phyloP scores from a whole-genome alignment of 306 rosid genomes.

The Sindora glabra region DNA sequence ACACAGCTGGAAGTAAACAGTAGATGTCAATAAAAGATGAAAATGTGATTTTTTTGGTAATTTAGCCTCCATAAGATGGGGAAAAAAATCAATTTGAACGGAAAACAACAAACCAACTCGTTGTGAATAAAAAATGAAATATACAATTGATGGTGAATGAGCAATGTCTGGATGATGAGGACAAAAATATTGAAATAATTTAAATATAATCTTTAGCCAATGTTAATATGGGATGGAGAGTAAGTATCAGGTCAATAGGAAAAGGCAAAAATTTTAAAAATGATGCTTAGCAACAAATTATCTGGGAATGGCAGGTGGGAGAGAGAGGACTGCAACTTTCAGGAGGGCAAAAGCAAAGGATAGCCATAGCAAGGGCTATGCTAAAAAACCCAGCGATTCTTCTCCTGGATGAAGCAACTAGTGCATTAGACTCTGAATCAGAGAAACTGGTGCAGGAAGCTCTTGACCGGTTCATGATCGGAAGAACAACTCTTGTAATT shows the following conservation, averaged over 20 bases:
- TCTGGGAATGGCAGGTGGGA: slow-evolving; percentile 70
- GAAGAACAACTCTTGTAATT: slow-evolving; percentile 82
- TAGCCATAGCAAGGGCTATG: slow-evolving; percentile 99
- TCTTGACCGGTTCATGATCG: slow-evolving; percentile 96
- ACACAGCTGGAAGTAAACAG: not conserved
- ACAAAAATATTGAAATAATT: not conserved
- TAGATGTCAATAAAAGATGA: not conserved
- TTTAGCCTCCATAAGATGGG: not conserved
- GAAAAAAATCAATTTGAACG: too few relatives aligned
- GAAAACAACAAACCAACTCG: too few relatives aligned
- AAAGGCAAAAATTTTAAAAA: too few relatives aligned
- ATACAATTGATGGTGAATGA: not conserved
- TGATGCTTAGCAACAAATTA: too few relatives aligned
- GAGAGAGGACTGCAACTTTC: slow-evolving; percentile 97
- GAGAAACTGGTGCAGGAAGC: slow-evolving; percentile 98
- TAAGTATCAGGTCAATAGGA: not conserved
- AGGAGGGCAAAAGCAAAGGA: slow-evolving; percentile 98
- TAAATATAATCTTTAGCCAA: not conserved
- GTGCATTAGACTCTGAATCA: slow-evolving; percentile 97
- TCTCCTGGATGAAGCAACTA: slow-evolving; percentile 92
- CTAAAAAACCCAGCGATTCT: slow-evolving; percentile 95
- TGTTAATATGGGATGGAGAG: not conserved
- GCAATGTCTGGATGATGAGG: not conserved
- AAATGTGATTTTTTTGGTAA: too few relatives aligned
- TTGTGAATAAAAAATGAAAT: not conserved